Base-by-base conservation (phyloP, 2,329 filamentous ascomycete genomes). In the Colletotrichum brevisporum region DNA sequence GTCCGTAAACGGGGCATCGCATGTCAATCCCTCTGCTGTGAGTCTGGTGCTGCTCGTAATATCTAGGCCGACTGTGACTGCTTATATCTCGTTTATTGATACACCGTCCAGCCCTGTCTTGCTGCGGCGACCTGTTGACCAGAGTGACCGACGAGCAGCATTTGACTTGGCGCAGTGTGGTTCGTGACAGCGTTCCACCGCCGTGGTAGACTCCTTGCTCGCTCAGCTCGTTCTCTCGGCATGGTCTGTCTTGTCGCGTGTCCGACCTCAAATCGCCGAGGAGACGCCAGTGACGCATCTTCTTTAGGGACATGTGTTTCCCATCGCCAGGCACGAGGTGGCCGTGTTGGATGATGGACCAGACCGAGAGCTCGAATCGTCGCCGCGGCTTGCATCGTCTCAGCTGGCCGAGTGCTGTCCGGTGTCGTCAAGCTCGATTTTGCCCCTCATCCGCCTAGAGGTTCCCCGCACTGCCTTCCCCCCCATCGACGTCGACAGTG, bases 361-460 rank as follows among this genome's bases (percentile, higher is more conserved):
- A 60, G 36, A 55, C 31, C 26, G 51, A 69, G 43, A 50, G 24
- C 16, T 31, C 39, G 27, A 55, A 65, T 65, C 51, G 50, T 55
- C 54, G 58, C 27, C 4, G 31, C 24, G 15, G 15, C 15, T 12
- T 41, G 13, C 10, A 6, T 50, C 47, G 47, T 50, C 9, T 21
- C 13, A 6, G 26, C 53, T 56, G 60, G 36, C 41, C 24, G 27
- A 31, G 13, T 6, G 39, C 27, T 31, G 39, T 59, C 36, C 41
- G 31, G 36, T 39, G 62, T 53, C 43, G 45, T 58, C 55, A 64
- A 67, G 50, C 50, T 55, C 51, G n/a, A 18, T 47, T 36, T 36
- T 69, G 67, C 67, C 62, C 67, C 67, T 67, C 62, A 61, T 48
- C 56, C 31, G 56, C 36, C 55, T 43, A 69, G 55, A 60, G 18